Base-by-base conservation (phyloP, 2,329 filamentous ascomycete genomes). In the Blumeria graminis region DNA sequence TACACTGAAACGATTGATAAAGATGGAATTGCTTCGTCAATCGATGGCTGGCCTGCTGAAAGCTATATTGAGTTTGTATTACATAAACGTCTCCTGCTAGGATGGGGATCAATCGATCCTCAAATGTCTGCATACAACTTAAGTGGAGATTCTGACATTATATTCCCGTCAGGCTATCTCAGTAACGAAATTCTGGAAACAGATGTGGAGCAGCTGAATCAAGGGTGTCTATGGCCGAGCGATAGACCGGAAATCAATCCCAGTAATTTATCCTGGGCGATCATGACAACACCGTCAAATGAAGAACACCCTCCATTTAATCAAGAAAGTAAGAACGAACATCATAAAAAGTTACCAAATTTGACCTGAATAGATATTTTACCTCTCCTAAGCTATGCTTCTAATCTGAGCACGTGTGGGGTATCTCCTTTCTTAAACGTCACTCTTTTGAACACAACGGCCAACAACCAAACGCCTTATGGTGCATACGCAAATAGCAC, bases 21-120 rank as follows among this genome's bases (percentile, higher is more conserved):
- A 33, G 57, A 62, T 48, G 59, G 66, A 3, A 68, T 70, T 16
- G 61, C 66, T 7, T 70, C 70, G 18, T 81, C 78, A 0, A 63
- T 70, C 0, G 71, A 80, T 65, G 80, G 80, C 10, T 84, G 80
- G 80, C 80, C 80, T 0, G 75, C 73, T n/a, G 74, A 77, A 60
- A 71, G 72, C 18, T 79, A 73, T 60, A 66, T 81, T 36, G 76
- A 79, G 60, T 71, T 81, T 48, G 68, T 70, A 1, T 68, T 71
- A 51, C 70, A 71, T n/a, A 72, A 72, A 60, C 70, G 80, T 35
- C 61, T 82, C 1, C 62, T 83, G 1, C 64, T 76, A 8, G 71
- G 72, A 39, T 79, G 76, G 63, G 78, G 78, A 1, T 68, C 64
- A 0, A 64, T 82, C 5, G 78, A 80, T 63, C 67, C 75, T 1